Conservation (phyloP, 1,284 basidiomycete species). For the Fomitopsis palustris region DNA sequence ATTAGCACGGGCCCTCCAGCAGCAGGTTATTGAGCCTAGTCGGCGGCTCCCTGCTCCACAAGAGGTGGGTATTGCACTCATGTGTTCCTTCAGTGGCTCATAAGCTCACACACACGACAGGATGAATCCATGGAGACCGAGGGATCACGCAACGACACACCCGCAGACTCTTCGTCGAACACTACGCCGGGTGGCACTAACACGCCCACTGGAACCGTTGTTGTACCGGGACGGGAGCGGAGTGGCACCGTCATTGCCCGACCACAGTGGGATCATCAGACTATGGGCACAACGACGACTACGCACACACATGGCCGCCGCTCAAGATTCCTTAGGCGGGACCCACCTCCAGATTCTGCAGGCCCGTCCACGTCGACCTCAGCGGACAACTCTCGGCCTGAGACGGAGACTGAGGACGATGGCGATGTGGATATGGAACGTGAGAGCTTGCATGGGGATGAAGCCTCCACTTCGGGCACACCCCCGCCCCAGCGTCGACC, state of each 20-base stretch:
- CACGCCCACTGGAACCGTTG: slow-evolving; percentile 56
- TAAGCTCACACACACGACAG: slow-evolving; percentile 2
- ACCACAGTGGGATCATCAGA: slow-evolving; percentile 52
- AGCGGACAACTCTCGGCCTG: slow-evolving; percentile 55
- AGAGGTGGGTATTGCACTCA: slow-evolving; percentile 17
- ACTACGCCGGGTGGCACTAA: slow-evolving; percentile 54
- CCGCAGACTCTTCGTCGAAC: slow-evolving; percentile 55
- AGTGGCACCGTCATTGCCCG: slow-evolving; percentile 74
- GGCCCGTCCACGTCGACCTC: slow-evolving; percentile 50
- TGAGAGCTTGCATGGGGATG: slow-evolving; percentile 36
- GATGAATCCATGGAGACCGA: slow-evolving; percentile 30
- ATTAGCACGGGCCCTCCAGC: slow-evolving; percentile 52
- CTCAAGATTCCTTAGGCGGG: slow-evolving; percentile 26
- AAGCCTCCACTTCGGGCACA: slow-evolving; percentile 23
- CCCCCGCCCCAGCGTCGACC: slow-evolving; percentile 38
- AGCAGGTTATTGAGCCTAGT: slow-evolving; percentile 29
- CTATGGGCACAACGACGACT: slow-evolving; percentile 16
- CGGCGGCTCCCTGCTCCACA: slow-evolving; percentile 9
- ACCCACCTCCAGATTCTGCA: slow-evolving; percentile 23
- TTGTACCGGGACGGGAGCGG: slow-evolving; percentile 57
- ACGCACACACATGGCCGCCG: slow-evolving; percentile 23
- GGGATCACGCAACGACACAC: slow-evolving; percentile 38
- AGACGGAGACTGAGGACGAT: slow-evolving; percentile 75
- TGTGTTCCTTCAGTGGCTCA: not conserved
- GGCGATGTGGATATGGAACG: slow-evolving; percentile 55